These are phyloP conservation scores for Alloteropsis angusta DNA, from an alignment of 202 grass and related monocot genomes.

Conservation along the genomic window DNA sequence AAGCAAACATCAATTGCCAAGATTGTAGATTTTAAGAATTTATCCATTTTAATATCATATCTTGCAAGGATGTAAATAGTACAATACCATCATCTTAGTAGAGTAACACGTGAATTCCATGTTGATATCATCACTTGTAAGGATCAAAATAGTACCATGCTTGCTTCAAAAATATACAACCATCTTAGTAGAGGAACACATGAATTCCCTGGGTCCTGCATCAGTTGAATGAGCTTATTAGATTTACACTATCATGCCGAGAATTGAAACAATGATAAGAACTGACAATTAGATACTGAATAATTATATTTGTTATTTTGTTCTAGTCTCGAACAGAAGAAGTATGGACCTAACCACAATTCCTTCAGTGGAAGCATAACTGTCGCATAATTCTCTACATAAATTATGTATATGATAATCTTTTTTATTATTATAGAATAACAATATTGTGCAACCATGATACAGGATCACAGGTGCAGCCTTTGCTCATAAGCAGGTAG, in stretches of 20 bases:
- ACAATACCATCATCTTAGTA: neutral
- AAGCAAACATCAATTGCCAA: neutral
- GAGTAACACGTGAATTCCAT: neutral
- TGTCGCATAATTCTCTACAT: neutral
- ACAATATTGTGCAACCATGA: neutral
- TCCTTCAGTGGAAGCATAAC: neutral
- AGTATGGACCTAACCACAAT: neutral
- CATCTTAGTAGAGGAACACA: neutral
- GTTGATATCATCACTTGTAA: neutral
- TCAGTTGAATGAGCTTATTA: neutral
- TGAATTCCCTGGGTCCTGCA: neutral
- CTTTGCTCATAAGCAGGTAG: constrained; percentile 1
- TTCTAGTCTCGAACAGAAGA: neutral
- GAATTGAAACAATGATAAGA: neutral
- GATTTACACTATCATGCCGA: neutral
- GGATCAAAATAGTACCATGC: neutral
- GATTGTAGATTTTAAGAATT: neutral
- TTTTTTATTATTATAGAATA: neutral
- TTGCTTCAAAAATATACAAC: too few species aligned
- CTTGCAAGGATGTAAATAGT: neutral
- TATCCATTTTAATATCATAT: neutral
- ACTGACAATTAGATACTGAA: neutral
- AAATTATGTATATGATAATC: neutral
- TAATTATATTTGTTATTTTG: neutral
- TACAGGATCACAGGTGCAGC: neutral